Evolutionary conservation across 2,329 filamentous ascomycete genomes (phyloP), one percentile per base, ranked within the genome.

Genomic region (Penicillium digitatum): DNA sequence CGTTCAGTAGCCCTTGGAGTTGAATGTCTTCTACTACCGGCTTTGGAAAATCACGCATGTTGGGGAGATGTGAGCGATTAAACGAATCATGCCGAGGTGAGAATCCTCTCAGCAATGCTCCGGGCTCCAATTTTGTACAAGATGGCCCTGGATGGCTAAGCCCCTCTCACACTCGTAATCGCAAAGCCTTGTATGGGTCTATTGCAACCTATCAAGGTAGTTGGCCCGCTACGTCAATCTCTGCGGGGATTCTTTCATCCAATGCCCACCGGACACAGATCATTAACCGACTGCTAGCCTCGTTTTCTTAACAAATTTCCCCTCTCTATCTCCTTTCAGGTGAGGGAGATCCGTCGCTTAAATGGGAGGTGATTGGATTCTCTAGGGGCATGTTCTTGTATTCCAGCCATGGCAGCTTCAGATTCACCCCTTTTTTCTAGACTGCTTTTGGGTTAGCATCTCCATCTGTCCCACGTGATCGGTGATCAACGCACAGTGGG

Each of bases 131-230:
- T 12, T 26, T 35, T 18, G 18, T 26, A 10, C 35, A 12, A n/a
- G n/a, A n/a, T n/a, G n/a, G n/a, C n/a, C 47, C 4, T 49, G 14
- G 5, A 51, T n/a, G 38, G 29, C 29, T 51, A 31, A 49, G 47
- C 48, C 39, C 48, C 48, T 20, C 45, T 51, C 27, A n/a, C 48
- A 35, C 39, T 35, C 48, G 29, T 51, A 34, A 51, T 51, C 48
- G 37, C 34, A 40, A 11, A 10, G 6, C 37, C 20, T 34, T 2
- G 8, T 34, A 38, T 48, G 46, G 46, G 34, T 22, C 37, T n/a
- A 9, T 31, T 45, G 27, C 42, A 31, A 27, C 9, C 39, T 27
- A n/a, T 22, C 22, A 42, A 44, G n/a, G n/a, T n/a, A 18, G 39
- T 22, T 24, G 27, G 39, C 29, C 31, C 16, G 16, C n/a, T 11